phyloP scores from a whole-genome alignment of 495 filamentous ascomycete species.

The Aspergillus cristatus region DNA sequence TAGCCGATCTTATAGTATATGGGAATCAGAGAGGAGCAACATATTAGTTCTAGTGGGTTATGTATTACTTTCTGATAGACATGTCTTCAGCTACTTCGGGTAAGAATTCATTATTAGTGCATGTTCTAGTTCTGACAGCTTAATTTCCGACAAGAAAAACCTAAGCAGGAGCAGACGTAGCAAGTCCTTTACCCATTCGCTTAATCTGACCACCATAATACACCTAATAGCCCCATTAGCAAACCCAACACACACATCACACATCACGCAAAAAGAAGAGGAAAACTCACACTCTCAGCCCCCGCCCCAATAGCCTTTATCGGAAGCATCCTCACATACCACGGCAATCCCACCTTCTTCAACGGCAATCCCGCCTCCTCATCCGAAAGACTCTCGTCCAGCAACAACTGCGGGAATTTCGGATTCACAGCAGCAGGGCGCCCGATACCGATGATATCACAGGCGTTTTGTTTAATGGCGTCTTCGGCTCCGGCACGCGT shows the following conservation, averaged over 20 bases:
- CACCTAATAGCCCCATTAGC: conserved; percentile 11
- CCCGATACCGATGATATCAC: conserved; percentile 50
- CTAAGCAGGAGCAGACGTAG: conserved; percentile 16
- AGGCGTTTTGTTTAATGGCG: conserved; percentile 42
- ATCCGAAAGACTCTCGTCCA: conserved; percentile 43
- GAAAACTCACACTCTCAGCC: conserved; percentile 29
- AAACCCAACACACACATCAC: neutral
- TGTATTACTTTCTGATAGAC: no score
- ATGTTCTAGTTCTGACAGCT: no score
- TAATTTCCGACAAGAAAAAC: no score
- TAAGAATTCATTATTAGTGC: no score
- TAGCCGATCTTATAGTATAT: no score
- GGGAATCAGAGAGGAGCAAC: no score
- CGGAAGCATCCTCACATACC: conserved; percentile 23
- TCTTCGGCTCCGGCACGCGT: conserved; percentile 43
- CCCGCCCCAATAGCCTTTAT: conserved; percentile 35
- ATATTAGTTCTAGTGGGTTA: no score
- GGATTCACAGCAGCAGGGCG: conserved; percentile 45
- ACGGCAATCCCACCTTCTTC: conserved; percentile 25
- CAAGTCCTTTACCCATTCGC: conserved; percentile 27
- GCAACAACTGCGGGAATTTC: conserved; percentile 35
- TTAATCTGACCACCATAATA: conserved; percentile 35
- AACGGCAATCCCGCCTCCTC: conserved; percentile 36
- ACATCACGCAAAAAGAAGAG: neutral
- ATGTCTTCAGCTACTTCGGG: no score